A percentile compares a stretch with the other conserved stretches of the same genome.
Evolutionary conservation across 331 rosid genomes (phyloP).

Genomic region (Malus hybrid): DNA sequence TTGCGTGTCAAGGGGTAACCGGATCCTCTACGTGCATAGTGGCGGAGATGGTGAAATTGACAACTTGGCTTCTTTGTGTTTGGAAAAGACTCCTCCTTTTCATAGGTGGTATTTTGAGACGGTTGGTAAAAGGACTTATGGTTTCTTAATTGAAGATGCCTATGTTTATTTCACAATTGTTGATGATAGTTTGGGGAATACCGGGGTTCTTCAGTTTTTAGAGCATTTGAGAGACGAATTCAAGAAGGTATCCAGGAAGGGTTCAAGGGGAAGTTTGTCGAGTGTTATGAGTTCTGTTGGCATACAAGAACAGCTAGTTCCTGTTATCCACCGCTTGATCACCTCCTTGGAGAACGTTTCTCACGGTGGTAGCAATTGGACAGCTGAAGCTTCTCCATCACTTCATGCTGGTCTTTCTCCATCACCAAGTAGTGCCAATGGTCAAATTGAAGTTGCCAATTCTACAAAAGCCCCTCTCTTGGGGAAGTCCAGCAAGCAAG

Average conservation of each 20-base stretch:
- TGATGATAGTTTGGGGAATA: slow-evolving; percentile 49
- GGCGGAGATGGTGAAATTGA: slow-evolving; percentile 48
- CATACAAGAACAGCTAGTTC: slow-evolving; percentile 65
- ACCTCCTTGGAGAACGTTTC: slow-evolving; percentile 71
- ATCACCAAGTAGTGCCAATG: slow-evolving; percentile 44
- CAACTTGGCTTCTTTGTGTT: slow-evolving; percentile 49
- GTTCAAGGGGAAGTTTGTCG: slow-evolving; percentile 57
- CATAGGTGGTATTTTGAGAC: slow-evolving; percentile 85
- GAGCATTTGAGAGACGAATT: slow-evolving; percentile 79
- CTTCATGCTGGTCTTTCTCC: slow-evolving; percentile 46
- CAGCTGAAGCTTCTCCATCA: slow-evolving; percentile 28
- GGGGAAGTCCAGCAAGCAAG: slow-evolving; percentile 60
- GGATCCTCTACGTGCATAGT: slow-evolving; percentile 47
- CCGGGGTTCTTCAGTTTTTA: slow-evolving; percentile 50
- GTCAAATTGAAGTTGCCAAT: slow-evolving; percentile 53
- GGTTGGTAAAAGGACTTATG: slow-evolving; percentile 47
- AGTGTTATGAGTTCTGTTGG: slow-evolving; percentile 45
- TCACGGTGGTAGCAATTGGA: slow-evolving; percentile 43
- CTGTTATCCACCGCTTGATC: slow-evolving; percentile 51
- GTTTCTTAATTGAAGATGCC: slow-evolving; percentile 70
- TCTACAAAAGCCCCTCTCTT: slow-evolving; percentile 79
- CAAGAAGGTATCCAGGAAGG: slow-evolving; percentile 45
- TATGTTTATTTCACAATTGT: slow-evolving; percentile 47
- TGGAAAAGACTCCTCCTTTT: slow-evolving; percentile 62
- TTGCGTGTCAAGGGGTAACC: slow-evolving; percentile 55